Evolutionary conservation across 2,329 filamentous ascomycete genomes (phyloP), one percentile per base, ranked within the genome.

Genomic region (Periconia sp.): DNA sequence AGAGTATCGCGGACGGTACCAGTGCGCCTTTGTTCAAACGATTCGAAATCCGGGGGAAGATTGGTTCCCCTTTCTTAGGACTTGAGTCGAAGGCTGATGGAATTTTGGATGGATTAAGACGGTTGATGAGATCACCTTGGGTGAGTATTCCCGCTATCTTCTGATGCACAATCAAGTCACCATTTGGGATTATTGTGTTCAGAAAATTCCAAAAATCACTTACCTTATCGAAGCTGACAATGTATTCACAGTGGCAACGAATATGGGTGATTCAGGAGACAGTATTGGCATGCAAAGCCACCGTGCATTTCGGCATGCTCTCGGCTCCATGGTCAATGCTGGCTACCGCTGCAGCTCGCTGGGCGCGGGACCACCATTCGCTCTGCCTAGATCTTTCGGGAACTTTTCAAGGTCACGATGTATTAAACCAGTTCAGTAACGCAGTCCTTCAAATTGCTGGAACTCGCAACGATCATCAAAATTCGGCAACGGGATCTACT

Each of bases 261-360:
- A 58, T 61, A n/a, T 65, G 62, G 62, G 56, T 65, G 11, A 49
- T 65, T 15, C 62, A 63, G 47, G 62, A 65, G 31, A 65, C 62
- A 11, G 61, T 65, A 10, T 56, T 65, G 27, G 51, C 62, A 0
- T 52, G 41, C 1, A 59, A 60, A 47, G 62, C 60, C 6, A 63
- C 54, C 0, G 53, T 63, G 27, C 55, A 57, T 11, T 62, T 52
- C 40, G 59, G 60, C 31, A 55, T 53, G 42, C 53, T 63, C 14
- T 62, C 62, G 18, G 60, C 62, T 1, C 62, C 60, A 2, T 64
- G 57, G 62, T 50, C 55, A 40, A 62, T 64, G 60, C 58, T 64
- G 23, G 57, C 60, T 14, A 50, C 43, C 5, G 62, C 62, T 5
- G 62, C 62, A n/a, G 31, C 44, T 2, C 50, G 53, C 9, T 62